phyloP scores from a whole-genome alignment of 2,329 filamentous ascomycete genomes.

The Rhynchosporium agropyri region DNA sequence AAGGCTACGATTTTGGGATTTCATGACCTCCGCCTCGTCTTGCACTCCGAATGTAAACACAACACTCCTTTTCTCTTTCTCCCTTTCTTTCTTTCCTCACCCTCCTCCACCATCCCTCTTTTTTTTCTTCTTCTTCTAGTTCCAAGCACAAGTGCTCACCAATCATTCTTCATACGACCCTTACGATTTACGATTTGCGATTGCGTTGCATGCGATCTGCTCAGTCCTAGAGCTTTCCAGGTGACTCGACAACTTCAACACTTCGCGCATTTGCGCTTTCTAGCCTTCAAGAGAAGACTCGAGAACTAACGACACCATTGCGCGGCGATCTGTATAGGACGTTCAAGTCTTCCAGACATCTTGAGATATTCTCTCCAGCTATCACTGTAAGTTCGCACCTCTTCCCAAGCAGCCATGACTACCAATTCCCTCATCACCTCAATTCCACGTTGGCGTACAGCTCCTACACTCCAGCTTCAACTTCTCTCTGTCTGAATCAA shows the following conservation, averaged over 20 bases:
- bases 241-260: slow-evolving; percentile 2
- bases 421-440: background rate
- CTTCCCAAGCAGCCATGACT: background rate
- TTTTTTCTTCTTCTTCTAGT: background rate
- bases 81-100: background rate
- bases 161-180: background rate
- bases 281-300: background rate
- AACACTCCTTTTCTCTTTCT: background rate
- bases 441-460: background rate
- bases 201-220: background rate
- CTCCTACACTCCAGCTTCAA: background rate
- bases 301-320: background rate
- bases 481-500: background rate
- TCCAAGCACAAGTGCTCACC: background rate
- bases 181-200: slow-evolving; percentile 11
- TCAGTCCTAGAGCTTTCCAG: background rate
- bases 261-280: background rate
- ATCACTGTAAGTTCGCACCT: slow-evolving; percentile 1
- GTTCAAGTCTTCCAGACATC: background rate
- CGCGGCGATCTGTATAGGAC: background rate
- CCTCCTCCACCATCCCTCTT: slow-evolving; percentile 8
- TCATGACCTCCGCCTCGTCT: background rate
- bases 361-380: background rate
- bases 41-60: slow-evolving; percentile 6
- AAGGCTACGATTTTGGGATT: background rate